Percentiles rank a stretch among this genome's conserved stretches.
These are phyloP conservation scores for Pythium rhizo-oryzae DNA, from an alignment of 352 stramenopile genomes.

Conservation along the genomic window DNA sequence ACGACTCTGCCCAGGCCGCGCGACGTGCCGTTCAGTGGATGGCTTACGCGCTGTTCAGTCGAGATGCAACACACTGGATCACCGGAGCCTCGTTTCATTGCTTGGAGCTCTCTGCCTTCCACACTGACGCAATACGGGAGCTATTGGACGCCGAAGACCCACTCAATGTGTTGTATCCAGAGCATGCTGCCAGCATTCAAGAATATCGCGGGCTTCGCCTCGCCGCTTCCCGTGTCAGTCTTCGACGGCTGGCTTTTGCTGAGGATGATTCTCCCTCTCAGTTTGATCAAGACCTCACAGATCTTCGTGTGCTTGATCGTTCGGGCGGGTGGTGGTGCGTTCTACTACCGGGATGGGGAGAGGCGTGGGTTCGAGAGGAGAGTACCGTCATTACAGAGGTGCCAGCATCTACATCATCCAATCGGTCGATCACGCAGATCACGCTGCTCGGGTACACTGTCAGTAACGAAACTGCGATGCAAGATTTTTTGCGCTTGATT, in stretches of 20 bases:
- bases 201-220: not conserved
- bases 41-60: not conserved
- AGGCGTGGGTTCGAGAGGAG: not conserved
- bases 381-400: not conserved
- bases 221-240: not conserved
- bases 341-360: not conserved
- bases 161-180: not conserved
- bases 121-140: not conserved
- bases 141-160: not conserved
- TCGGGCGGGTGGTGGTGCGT: not conserved
- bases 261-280: not conserved
- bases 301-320: not conserved
- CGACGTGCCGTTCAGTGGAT: not conserved
- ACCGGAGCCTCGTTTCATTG: not conserved
- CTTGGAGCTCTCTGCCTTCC: not conserved
- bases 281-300: not conserved
- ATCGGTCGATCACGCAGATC: not conserved
- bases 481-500: not conserved
- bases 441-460: not conserved
- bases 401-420: not conserved
- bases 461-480: not conserved
- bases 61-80: not conserved
- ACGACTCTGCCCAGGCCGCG: not conserved
- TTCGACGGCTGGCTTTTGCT: not conserved
- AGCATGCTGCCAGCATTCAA: not conserved